These are phyloP conservation scores for Ceratocystis variospora DNA, from an alignment of 2,329 filamentous ascomycete genomes.

Conservation along the genomic window DNA sequence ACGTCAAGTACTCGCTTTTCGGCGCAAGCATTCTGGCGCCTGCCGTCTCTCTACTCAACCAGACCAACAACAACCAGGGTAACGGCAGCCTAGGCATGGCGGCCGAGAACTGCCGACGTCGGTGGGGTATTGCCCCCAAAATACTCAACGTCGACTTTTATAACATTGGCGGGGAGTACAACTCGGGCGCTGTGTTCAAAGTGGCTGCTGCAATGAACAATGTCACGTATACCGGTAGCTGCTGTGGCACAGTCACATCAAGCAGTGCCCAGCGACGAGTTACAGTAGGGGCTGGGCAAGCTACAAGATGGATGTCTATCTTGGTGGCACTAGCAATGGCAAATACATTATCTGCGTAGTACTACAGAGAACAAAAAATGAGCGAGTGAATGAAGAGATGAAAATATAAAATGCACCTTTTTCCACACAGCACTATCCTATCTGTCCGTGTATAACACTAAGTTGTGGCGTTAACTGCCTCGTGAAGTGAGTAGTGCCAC, in stretches of 20 bases:
- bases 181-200: conserved; percentile 60
- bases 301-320: background rate
- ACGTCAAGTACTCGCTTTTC: conserved; percentile 57
- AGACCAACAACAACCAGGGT: conserved; percentile 55
- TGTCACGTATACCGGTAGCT: conserved; percentile 50
- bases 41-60: conserved; percentile 53
- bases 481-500: too few relatives aligned
- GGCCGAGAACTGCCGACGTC: conserved; percentile 44
- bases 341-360: background rate
- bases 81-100: conserved; percentile 52
- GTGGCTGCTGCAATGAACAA: conserved; percentile 57
- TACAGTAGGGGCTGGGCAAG: background rate
- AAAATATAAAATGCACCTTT: too few relatives aligned
- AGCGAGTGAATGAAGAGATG: too few relatives aligned
- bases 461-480: too few relatives aligned
- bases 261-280: conserved; percentile 20
- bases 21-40: conserved; percentile 54
- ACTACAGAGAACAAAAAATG: too few relatives aligned
- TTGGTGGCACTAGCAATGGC: background rate
- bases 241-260: conserved; percentile 36
- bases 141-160: conserved; percentile 79
- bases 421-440: too few relatives aligned
- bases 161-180: conserved; percentile 43
- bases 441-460: too few relatives aligned
- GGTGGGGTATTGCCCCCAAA: conserved; percentile 59